phyloP scores from a whole-genome alignment of 129 eudicot genomes.

The Escallonia herrerae region DNA sequence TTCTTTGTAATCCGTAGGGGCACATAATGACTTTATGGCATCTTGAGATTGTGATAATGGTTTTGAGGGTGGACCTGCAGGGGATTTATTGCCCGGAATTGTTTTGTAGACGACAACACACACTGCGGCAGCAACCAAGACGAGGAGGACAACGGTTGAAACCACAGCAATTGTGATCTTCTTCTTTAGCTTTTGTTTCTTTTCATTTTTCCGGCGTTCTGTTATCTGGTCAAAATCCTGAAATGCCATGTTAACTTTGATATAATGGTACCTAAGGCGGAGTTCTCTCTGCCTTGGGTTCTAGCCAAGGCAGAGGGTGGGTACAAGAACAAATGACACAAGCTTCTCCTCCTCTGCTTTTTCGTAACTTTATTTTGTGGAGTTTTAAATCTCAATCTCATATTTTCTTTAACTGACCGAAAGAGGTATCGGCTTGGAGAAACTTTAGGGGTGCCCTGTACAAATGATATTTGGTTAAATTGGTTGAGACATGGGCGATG shows the following conservation, averaged over 20 bases:
- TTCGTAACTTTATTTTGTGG: not conserved
- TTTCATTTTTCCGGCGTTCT: conserved; percentile 38
- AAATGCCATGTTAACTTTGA: conserved; percentile 52
- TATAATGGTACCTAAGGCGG: not conserved
- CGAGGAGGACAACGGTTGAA: conserved; percentile 18
- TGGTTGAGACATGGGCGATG: conserved; percentile 2
- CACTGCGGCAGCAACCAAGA: conserved; percentile 31
- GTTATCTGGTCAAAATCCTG: conserved; percentile 67
- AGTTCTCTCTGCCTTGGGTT: conserved; percentile 59
- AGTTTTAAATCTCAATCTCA: not conserved
- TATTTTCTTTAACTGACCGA: conserved; percentile 3
- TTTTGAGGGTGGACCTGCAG: not conserved
- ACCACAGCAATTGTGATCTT: conserved; percentile 41
- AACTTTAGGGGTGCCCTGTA: conserved; percentile 26
- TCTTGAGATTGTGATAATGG: conserved; percentile 23
- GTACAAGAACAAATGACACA: not conserved
- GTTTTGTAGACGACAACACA: conserved; percentile 20
- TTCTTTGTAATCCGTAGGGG: conserved; percentile 42
- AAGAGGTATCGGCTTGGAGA: conserved; percentile 35
- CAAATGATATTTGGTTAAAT: conserved; percentile 9
- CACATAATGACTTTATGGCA: conserved; percentile 39
- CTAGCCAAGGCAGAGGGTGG: conserved; percentile 65
- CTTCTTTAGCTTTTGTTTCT: conserved; percentile 30
- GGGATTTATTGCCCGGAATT: conserved; percentile 2
- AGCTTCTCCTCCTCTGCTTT: not conserved